Conservation (phyloP, 129 eudicot genomes). For the Tagetes erecta region DNA sequence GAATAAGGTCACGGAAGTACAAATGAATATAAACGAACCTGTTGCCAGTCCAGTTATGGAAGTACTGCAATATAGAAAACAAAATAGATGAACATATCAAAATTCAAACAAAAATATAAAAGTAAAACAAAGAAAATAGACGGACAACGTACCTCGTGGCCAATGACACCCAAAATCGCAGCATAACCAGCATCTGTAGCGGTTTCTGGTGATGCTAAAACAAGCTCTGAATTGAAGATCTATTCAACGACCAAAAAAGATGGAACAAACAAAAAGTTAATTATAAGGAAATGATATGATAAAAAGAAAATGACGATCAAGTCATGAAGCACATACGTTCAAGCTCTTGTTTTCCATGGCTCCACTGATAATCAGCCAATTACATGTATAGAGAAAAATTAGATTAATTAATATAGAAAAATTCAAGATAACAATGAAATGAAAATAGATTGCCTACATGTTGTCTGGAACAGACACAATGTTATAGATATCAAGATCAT, state of each 20-base stretch:
- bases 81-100: slow-evolving; percentile 10
- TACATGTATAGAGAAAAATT: slow-evolving; percentile 20
- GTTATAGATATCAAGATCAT: slow-evolving; percentile 94
- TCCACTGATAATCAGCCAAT: slow-evolving; percentile 58
- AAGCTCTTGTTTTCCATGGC: slow-evolving; percentile 99
- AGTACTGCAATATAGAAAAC: slow-evolving; percentile 58
- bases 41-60: slow-evolving; percentile 99
- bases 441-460: slow-evolving; percentile 42
- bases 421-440: background rate
- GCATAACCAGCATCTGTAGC: slow-evolving; percentile 98
- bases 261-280: background rate
- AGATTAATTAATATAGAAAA: background rate
- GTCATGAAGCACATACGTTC: slow-evolving; percentile 52
- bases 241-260: slow-evolving; percentile 25
- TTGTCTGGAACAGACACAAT: slow-evolving; percentile 97
- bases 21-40: slow-evolving; percentile 49
- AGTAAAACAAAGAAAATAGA: background rate
- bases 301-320: background rate
- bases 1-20: background rate
- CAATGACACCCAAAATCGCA: slow-evolving; percentile 92
- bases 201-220: slow-evolving; percentile 98
- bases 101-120: background rate
- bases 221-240: slow-evolving; percentile 91
- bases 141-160: slow-evolving; percentile 74
- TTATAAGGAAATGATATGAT: background rate